Evolutionary conservation across 495 filamentous ascomycete species (phyloP), one percentile per base, ranked within the genome.

Genomic region (Annulohypoxylon nitens): DNA sequence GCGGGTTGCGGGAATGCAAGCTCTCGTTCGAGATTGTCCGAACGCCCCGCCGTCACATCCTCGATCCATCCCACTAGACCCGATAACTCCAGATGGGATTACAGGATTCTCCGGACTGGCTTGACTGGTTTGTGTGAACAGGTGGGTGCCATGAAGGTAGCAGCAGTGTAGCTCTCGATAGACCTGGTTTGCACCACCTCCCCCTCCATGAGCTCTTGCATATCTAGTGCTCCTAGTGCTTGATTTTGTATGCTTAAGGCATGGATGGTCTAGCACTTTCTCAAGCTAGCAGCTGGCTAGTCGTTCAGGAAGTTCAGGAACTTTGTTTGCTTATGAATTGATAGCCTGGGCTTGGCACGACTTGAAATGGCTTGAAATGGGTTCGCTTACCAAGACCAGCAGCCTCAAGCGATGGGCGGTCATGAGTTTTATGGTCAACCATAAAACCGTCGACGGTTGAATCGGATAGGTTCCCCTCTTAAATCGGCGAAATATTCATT

Each of bases 1-100:
- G 71, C 67, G 71, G 72, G 72, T 71, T 75, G 72, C 72, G 72
- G 72, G 67, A 75, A 68, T 71, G 72, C 72, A 75, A 75, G 72
- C 67, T 47, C 51, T 68, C 59, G 67, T 71, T 71, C 47, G 55
- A 75, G 72, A 71, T 75, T 75, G 72, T 71, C 72, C 72, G 72
- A 75, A 51, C 58, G 67, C 72, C 67, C 72, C 67, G 67, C 67
- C 64, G 67, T 75, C 72, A 68, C 72, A 75, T 71, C 67, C 72
- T 45, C 71, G 71, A 70, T 74, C 66, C 71, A 64, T 61, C 67
- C 60, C 72, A 60, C 67, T 68, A 67, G 67, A 34, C 66, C 71
- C 71, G 71, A 75, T 75, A 75, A 71, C 67, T 71, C 67, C 60
- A 67, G 67, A 67, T 67, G 60, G 60, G 26, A 11, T 45, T 26